Conservation (phyloP, 176 grass and related monocot species). For the Aegilops speltoides region DNA sequence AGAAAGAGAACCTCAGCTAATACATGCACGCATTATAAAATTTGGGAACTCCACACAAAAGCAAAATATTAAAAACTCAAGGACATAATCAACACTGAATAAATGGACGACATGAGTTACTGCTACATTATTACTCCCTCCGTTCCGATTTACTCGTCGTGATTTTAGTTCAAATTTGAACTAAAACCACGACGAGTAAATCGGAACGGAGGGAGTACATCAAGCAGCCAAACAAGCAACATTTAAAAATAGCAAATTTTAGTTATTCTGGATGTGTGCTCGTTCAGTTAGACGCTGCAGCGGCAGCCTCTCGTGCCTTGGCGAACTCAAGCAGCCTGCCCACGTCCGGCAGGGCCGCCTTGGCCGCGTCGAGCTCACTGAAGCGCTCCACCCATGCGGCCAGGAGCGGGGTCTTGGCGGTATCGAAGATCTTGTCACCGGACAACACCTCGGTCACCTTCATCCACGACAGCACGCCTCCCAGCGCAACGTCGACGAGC, state of each 20-base stretch:
- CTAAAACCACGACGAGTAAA: no score
- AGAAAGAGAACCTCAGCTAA: no score
- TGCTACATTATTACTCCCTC: no score
- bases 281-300: not conserved
- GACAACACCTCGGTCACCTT: not conserved
- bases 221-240: not conserved
- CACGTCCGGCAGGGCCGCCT: not conserved
- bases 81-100: no score
- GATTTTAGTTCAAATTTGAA: no score
- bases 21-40: no score
- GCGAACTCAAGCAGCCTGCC: conserved; percentile 12
- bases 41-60: no score
- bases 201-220: not conserved
- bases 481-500: conserved; percentile 10
- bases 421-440: not conserved
- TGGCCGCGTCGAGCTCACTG: not conserved
- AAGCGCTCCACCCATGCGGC: not conserved
- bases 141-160: no score
- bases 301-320: not conserved
- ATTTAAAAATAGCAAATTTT: not conserved
- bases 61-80: no score
- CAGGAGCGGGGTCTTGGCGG: not conserved
- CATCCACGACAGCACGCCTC: not conserved
- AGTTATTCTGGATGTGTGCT: not conserved
- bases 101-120: no score